Conservation (phyloP, 1,284 basidiomycete species). For the Marasmius fiardii region DNA sequence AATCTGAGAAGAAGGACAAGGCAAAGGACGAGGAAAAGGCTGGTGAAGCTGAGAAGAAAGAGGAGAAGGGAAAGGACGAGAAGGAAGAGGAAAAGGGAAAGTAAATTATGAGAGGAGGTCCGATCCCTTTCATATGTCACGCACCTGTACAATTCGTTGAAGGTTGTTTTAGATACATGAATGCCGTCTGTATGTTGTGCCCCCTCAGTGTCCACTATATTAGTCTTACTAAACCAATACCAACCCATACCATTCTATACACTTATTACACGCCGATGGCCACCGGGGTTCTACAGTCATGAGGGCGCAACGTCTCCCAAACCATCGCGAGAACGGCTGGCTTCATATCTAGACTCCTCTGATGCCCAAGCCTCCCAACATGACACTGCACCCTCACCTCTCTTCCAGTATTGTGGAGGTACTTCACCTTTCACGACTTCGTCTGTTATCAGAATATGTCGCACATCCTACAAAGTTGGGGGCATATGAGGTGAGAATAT, state of each 20-base stretch:
- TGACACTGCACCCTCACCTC: constrained; percentile 32
- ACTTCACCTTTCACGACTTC: constrained; percentile 37
- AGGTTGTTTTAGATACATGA: neutral
- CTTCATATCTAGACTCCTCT: constrained; percentile 32
- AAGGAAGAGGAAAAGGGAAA: constrained; percentile 13
- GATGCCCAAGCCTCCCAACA: constrained; percentile 50
- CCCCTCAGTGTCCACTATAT: neutral
- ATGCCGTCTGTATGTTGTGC: constrained; percentile 1
- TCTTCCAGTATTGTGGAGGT: constrained; percentile 40
- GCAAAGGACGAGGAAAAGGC: constrained; percentile 22
- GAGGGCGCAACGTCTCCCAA: constrained; percentile 9
- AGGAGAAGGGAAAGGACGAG: constrained; percentile 25
- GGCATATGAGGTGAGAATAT: neutral
- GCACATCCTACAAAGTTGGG: constrained; percentile 29
- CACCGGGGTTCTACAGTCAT: neutral
- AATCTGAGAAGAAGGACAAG: constrained; percentile 29
- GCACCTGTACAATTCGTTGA: neutral
- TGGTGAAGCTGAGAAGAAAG: constrained; percentile 22
- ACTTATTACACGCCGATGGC: neutral
- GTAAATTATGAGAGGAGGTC: neutral
- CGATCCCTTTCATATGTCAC: neutral
- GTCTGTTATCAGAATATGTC: constrained; percentile 43
- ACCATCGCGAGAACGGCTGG: neutral
- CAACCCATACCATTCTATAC: neutral
- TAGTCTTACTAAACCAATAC: neutral